Conservation (phyloP, 441 rosid genomes). For the Bruguiera hainesii region DNA sequence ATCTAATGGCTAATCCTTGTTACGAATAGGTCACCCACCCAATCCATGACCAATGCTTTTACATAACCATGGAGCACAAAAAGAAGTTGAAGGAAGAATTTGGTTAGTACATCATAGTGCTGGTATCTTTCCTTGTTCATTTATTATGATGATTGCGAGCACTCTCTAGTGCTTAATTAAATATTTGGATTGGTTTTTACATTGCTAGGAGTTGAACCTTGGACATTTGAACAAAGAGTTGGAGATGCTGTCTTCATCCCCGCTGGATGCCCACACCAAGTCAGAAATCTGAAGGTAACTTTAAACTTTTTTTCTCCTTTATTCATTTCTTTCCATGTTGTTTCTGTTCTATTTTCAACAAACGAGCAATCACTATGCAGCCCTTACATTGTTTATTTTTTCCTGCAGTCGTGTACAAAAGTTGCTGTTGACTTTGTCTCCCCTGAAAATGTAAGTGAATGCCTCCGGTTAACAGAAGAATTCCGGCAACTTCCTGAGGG, state of each 20-base stretch:
- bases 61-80: slow-evolving; percentile 68
- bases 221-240: slow-evolving; percentile 83
- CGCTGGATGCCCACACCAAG: slow-evolving; percentile 98
- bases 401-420: slow-evolving; percentile 77
- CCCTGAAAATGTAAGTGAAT: slow-evolving; percentile 70
- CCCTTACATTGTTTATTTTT: slow-evolving; percentile 2
- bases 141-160: background rate
- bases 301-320: background rate
- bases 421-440: slow-evolving; percentile 91
- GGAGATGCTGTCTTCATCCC: slow-evolving; percentile 97
- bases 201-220: slow-evolving; percentile 69
- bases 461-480: slow-evolving; percentile 73
- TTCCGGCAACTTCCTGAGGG: slow-evolving; percentile 77
- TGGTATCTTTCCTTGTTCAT: background rate
- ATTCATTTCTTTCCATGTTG: background rate
- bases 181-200: background rate
- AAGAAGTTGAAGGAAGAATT: slow-evolving; percentile 72
- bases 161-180: background rate
- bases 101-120: slow-evolving; percentile 38
- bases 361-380: background rate
- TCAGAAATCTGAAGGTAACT: slow-evolving; percentile 76
- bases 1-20: slow-evolving; percentile 6
- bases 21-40: slow-evolving; percentile 65
- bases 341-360: background rate
- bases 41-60: slow-evolving; percentile 80